Evolutionary conservation across 345 rosid genomes (phyloP).

Genomic region (Rhodamnia rubescens): DNA sequence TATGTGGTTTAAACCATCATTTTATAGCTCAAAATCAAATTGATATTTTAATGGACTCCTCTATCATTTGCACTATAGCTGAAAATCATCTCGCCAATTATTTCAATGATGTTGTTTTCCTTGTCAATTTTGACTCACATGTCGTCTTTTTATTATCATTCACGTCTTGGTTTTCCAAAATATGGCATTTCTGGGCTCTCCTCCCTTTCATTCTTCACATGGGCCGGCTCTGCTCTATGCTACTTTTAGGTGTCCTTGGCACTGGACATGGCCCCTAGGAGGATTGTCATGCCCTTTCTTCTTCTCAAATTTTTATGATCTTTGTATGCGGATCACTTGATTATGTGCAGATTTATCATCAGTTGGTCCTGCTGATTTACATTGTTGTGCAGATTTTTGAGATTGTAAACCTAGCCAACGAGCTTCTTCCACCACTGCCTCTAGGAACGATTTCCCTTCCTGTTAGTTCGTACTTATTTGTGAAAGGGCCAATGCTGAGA

Average conservation of each 20-base stretch:
- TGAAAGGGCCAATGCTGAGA: slow-evolving; percentile 61
- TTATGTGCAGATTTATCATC: neutral
- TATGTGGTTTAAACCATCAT: neutral
- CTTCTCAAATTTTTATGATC: neutral
- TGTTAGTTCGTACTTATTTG: slow-evolving; percentile 48
- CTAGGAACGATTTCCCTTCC: slow-evolving; percentile 91
- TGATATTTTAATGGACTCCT: neutral
- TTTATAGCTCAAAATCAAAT: neutral
- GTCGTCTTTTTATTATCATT: neutral
- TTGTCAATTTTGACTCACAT: neutral
- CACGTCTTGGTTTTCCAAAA: neutral
- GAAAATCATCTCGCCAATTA: neutral
- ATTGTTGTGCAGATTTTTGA: slow-evolving; percentile 64
- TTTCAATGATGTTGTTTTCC: neutral
- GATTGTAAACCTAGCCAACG: slow-evolving; percentile 97
- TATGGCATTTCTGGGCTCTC: neutral
- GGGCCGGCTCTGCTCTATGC: neutral
- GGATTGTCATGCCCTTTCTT: neutral
- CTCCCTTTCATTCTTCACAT: neutral
- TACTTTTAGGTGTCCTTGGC: neutral
- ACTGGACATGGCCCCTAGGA: neutral
- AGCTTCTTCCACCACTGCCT: slow-evolving; percentile 96
- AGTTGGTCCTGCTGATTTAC: neutral
- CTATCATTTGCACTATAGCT: neutral
- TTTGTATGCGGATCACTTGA: neutral